Percentiles rank a stretch among this genome's conserved stretches.
Conservation (phyloP, 1,284 basidiomycete species). For the Acaromyces ingoldii region DNA sequence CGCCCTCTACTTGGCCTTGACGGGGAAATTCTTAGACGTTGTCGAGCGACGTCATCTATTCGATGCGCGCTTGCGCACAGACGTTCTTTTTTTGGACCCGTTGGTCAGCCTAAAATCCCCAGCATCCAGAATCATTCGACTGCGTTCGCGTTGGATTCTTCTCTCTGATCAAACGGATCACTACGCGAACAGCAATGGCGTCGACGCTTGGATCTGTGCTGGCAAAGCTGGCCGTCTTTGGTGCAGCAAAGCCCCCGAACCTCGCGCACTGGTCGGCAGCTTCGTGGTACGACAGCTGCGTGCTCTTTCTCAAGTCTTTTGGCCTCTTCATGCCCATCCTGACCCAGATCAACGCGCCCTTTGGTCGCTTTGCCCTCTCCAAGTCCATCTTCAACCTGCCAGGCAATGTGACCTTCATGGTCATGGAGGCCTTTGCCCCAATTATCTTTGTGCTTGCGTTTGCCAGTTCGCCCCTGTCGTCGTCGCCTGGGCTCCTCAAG, state of each 20-base stretch:
- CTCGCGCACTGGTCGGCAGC: constrained; percentile 15
- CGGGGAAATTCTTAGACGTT: no score
- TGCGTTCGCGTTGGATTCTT: no score
- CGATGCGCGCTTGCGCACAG: no score
- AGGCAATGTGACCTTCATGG: constrained; percentile 65
- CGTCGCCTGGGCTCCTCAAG: constrained; percentile 4
- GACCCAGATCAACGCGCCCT: constrained; percentile 63
- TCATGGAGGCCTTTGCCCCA: constrained; percentile 79
- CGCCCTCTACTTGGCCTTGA: no score
- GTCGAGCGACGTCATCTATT: no score
- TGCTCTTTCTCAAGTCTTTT: constrained; percentile 52
- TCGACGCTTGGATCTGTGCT: no score
- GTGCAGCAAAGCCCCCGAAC: neutral
- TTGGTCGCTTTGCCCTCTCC: constrained; percentile 66
- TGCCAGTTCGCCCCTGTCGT: constrained; percentile 51
- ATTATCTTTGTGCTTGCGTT: constrained; percentile 54
- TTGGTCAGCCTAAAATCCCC: no score
- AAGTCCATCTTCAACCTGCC: constrained; percentile 58
- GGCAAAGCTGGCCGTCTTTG: constrained; percentile 3
- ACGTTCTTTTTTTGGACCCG: no score
- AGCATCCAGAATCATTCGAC: no score
- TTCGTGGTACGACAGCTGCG: constrained; percentile 29
- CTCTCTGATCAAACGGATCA: no score
- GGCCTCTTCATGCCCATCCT: constrained; percentile 53
- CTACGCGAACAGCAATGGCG: no score